phyloP scores from a whole-genome alignment of 352 stramenopile species.

The Globisporangium abappressorium region DNA sequence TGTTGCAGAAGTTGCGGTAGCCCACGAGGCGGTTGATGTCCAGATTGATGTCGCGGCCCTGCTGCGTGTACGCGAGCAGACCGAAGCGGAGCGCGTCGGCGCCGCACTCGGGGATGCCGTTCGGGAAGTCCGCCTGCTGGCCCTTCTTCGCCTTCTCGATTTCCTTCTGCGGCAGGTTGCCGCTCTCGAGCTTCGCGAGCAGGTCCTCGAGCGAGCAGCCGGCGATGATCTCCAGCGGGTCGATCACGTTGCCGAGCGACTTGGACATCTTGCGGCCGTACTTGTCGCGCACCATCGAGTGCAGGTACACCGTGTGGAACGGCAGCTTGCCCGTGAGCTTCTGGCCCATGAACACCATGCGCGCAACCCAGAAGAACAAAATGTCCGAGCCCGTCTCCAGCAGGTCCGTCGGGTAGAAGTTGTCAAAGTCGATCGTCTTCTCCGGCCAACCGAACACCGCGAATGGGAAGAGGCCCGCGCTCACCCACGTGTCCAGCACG shows the following conservation, averaged over 20 bases:
- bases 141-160: conserved; percentile 97
- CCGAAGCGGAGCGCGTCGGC: conserved; percentile 98
- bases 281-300: conserved; percentile 98
- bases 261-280: conserved; percentile 99
- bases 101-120: conserved; percentile 99
- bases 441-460: conserved; percentile 84
- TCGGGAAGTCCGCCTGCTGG: conserved; percentile 96
- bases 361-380: conserved; percentile 99
- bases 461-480: conserved; percentile 95
- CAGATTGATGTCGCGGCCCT: conserved; percentile 98
- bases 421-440: conserved; percentile 59
- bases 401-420: conserved; percentile 96
- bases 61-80: conserved; percentile 94
- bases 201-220: conserved; percentile 95
- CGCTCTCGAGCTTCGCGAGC: conserved; percentile 93
- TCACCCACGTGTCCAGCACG: conserved; percentile 99
- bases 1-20: conserved; percentile 99
- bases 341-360: conserved; percentile 96
- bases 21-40: conserved; percentile 99
- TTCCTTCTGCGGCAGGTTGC: conserved; percentile 98
- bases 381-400: conserved; percentile 99
- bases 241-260: conserved; percentile 98
- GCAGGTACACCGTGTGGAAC: conserved; percentile 97
- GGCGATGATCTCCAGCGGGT: conserved; percentile 97
- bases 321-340: conserved; percentile 96